Evolutionary conservation across 495 filamentous ascomycete species (phyloP).

Genomic region (Aspergillus ellipticus): DNA sequence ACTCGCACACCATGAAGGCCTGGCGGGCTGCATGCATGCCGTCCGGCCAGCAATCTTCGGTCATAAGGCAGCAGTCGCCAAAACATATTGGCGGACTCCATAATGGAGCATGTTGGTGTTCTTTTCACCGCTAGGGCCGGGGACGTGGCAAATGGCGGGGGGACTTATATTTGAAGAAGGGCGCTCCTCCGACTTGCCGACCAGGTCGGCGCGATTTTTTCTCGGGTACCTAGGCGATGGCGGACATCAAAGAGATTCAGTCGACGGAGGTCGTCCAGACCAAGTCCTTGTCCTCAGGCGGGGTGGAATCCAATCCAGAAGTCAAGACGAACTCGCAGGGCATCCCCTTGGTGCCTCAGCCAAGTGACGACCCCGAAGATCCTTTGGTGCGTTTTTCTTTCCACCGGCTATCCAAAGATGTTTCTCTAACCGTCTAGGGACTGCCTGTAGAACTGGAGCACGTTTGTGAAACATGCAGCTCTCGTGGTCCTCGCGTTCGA

Average conservation of each 20-base stretch:
- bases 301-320: neutral
- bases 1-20: too few relatives aligned
- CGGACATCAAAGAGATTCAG: neutral
- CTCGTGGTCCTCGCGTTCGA: neutral
- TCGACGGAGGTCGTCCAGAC: neutral
- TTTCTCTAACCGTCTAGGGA: neutral
- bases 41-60: too few relatives aligned
- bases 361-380: neutral
- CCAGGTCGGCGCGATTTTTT: neutral
- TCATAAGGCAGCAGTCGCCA: too few relatives aligned
- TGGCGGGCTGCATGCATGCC: too few relatives aligned
- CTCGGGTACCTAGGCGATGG: neutral
- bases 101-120: too few relatives aligned
- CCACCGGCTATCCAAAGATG: neutral
- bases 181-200: too few relatives aligned
- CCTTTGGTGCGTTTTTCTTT: neutral
- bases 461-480: neutral
- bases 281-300: neutral
- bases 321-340: neutral
- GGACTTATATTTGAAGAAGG: too few relatives aligned
- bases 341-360: neutral
- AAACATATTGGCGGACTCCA: too few relatives aligned
- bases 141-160: too few relatives aligned
- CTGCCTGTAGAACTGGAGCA: neutral
- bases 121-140: too few relatives aligned